Base-by-base conservation (phyloP, 2,329 filamentous ascomycete species). In the Penicillium sp. region DNA sequence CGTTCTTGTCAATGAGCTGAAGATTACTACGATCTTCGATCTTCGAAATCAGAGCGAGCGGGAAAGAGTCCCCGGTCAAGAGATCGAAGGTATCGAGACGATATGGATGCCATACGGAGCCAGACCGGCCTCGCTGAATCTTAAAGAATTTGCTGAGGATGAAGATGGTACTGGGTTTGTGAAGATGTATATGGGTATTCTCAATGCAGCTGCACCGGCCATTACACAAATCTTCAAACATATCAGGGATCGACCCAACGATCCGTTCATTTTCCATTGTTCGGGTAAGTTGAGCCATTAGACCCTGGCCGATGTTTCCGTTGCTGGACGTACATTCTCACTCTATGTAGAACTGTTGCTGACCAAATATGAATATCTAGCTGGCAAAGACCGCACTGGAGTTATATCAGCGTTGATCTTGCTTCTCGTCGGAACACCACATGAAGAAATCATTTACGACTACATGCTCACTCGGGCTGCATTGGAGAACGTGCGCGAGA, bases 321-420 rank as follows among this genome's bases (percentile, higher is more conserved):
- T 4, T 29, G 9, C 27, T 1, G 27, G 18, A 10, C 28, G 13
- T 15, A 39, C 25, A 23, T 23, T 24, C 2, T 33, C 6, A 18
- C 29, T 8, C 6, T n/a, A 23, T 23, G 3, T 37, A 20, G 12
- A 18, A 33, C 27, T 15, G 28, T 49, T 9, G 48, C 15, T 27
- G 6, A 39, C 10, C 15, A 32, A 7, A 20, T 31, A 32, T 18
- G 9, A 12, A 33, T 20, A 15, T 45, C 85, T 81, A 3, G 87
- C 86, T 0, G 87, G 87, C n/a, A 91, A 90, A 69, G 87, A 91
- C 66, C 78, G 87, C 27, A 90, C 87, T 0, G 87, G 87, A 1
- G 78, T 90, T 3, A 68, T 89, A n/a, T 80, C 82, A 29, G 86
- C 84, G 3, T 61, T 91, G 15, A 68, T 91, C 2, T 74, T 89